Evolutionary conservation across 2,329 filamentous ascomycete genomes (phyloP), one percentile per base, ranked within the genome.

Genomic region (Talaromyces sp.): DNA sequence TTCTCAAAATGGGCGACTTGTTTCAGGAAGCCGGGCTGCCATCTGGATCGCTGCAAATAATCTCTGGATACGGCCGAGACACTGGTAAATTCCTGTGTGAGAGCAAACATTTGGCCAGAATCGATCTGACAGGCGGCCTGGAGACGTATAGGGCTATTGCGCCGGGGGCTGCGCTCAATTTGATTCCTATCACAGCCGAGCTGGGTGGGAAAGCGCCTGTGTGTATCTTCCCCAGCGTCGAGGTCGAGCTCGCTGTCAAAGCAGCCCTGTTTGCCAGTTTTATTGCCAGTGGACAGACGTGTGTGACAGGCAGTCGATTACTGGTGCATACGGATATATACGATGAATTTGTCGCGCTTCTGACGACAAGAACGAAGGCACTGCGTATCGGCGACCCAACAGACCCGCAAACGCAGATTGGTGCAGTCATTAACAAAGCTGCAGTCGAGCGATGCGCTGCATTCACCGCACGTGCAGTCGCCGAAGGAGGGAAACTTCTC

Each of bases 331-430:
- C 75, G 18, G 74, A 69, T 4, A 77, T 84, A 8, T 70, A 79
- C 27, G 69, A 76, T 3, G 69, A 76, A 0, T 68, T 83, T 7
- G 64, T 72, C 5, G 76, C 75, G 28, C 65, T 79, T 23, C 72
- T 78, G 56, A 65, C 62, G 16, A 79, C 77, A 60, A 77, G 84
- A n/a, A 83, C 80, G 5, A 83, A 86, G 33, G 68, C 76, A 0
- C 70, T 76, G 3, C 79, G 83, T 4, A 85, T 88, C 71, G 87
- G 86, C 0, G 79, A 82, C 4, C 86, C 86, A 0, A 77, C 72
- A 3, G 85, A 88, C 60, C 74, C 76, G 0, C 78, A 79, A 1
- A 87, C 84, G 0, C 83, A 84, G 72, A 90, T 90, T 82, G 87
- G 87, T 0, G 84, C 85, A 0, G 74, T 89, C 1, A 82, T 89